Conservation (phyloP, 2,329 filamentous ascomycete species). For the Pezicula rhizophila region DNA sequence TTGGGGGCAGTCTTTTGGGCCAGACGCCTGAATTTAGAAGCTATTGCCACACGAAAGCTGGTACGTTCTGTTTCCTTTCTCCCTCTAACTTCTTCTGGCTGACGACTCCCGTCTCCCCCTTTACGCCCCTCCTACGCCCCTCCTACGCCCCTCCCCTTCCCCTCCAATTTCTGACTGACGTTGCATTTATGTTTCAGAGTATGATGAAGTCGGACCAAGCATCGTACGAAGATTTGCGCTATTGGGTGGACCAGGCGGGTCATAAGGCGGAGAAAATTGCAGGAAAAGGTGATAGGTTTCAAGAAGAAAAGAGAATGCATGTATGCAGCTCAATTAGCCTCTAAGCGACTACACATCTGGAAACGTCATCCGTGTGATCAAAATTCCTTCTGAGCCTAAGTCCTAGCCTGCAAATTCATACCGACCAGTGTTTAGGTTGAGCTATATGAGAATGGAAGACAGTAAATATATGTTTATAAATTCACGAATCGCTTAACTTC, state of each 20-base stretch:
- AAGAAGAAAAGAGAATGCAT: background rate
- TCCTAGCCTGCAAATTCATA: no score
- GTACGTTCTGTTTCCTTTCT: conserved; percentile 15
- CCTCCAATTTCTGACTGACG: no score
- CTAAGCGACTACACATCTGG: no score
- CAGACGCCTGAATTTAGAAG: conserved; percentile 98
- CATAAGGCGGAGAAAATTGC: conserved; percentile 33
- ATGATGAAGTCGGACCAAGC: conserved; percentile 8
- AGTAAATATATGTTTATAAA: no score
- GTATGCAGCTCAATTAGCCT: background rate
- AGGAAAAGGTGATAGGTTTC: background rate
- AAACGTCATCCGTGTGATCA: no score
- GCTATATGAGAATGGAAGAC: no score
- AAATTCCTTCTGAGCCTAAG: no score
- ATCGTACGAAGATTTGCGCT: conserved; percentile 94
- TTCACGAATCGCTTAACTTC: no score
- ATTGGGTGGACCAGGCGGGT: conserved; percentile 83
- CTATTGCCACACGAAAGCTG: conserved; percentile 91
- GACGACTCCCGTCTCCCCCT: no score
- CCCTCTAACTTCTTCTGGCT: background rate
- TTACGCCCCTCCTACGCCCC: no score
- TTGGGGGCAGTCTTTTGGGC: conserved; percentile 90
- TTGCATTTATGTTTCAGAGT: background rate
- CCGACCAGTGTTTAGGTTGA: no score
- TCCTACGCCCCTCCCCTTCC: no score